Conservation (phyloP, 1,284 basidiomycete genomes). For the Cutaneotrichosporon mucoides region DNA sequence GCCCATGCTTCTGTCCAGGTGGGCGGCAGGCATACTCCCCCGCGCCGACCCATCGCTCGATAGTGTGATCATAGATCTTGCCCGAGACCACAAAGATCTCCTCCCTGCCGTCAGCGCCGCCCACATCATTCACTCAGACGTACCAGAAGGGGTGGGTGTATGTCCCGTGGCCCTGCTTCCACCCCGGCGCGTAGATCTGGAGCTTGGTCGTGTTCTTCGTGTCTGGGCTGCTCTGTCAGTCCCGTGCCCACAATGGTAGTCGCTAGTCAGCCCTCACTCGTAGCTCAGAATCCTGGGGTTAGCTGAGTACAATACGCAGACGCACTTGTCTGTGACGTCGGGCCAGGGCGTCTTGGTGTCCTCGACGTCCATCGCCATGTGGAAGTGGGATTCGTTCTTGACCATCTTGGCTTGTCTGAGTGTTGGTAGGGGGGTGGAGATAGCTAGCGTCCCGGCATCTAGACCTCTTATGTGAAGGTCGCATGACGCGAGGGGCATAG, state of each 20-base stretch:
- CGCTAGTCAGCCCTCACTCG: slow-evolving; percentile 1
- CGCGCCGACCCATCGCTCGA: slow-evolving; percentile 50
- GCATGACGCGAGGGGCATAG: no score
- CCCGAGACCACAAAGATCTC: slow-evolving; percentile 19
- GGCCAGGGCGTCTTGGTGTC: background rate
- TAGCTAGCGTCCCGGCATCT: background rate
- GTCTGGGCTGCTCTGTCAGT: slow-evolving; percentile 2
- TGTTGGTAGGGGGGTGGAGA: background rate
- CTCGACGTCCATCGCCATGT: slow-evolving; percentile 1
- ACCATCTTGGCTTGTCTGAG: background rate
- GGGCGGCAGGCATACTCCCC: slow-evolving; percentile 21
- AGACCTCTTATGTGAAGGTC: no score
- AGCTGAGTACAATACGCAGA: background rate
- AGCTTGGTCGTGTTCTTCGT: slow-evolving; percentile 10
- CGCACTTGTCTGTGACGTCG: slow-evolving; percentile 7
- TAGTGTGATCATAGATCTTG: slow-evolving; percentile 52
- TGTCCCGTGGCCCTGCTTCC: slow-evolving; percentile 5
- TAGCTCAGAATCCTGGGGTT: slow-evolving; percentile 5
- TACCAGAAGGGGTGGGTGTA: slow-evolving; percentile 7
- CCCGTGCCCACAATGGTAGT: no score
- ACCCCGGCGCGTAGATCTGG: slow-evolving; percentile 9
- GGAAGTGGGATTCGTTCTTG: slow-evolving; percentile 10
- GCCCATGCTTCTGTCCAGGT: slow-evolving; percentile 20
- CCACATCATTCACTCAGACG: background rate
- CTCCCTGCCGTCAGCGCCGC: slow-evolving; percentile 5